Conservation (phyloP, 805 yeast species). For the Starmerella roubikii region DNA sequence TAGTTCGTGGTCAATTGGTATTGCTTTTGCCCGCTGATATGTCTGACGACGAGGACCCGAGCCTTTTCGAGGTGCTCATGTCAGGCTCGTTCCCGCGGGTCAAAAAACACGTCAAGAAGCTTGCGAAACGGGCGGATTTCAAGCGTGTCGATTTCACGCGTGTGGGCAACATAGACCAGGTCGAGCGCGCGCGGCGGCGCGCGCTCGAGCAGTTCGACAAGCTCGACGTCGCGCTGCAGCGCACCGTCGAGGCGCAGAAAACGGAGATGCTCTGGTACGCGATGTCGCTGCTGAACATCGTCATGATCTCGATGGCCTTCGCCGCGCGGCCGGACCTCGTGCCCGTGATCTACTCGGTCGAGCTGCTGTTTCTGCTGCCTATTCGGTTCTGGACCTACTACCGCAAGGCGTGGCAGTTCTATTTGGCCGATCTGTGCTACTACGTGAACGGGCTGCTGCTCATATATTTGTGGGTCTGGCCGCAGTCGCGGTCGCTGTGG, state of each 20-base stretch:
- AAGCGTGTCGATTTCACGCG: slow-evolving; percentile 7
- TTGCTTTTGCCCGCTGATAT: too few species aligned
- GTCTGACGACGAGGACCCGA: too few species aligned
- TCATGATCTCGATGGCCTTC: slow-evolving; percentile 58
- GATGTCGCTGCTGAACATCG: slow-evolving; percentile 50
- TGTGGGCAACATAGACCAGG: slow-evolving; percentile 13
- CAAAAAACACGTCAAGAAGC: slow-evolving; percentile 17
- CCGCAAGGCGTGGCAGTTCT: slow-evolving; percentile 68
- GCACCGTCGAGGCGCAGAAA: slow-evolving; percentile 23
- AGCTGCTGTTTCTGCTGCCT: slow-evolving; percentile 60
- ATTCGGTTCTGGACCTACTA: slow-evolving; percentile 71
- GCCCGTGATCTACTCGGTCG: slow-evolving; percentile 56
- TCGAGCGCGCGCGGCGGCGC: slow-evolving; percentile 22
- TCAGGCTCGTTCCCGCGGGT: too few species aligned
- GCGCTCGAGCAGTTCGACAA: slow-evolving; percentile 22
- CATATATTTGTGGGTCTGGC: slow-evolving; percentile 69
- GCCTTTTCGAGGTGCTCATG: too few species aligned
- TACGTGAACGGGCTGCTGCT: slow-evolving; percentile 65
- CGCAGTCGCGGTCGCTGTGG: slow-evolving; percentile 57
- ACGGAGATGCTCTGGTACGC: slow-evolving; percentile 77
- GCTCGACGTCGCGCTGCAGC: slow-evolving; percentile 22
- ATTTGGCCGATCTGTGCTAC: slow-evolving; percentile 84
- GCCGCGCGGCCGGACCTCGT: slow-evolving; percentile 68
- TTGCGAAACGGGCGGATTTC: slow-evolving; percentile 9
- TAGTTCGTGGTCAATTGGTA: too few species aligned